Base-by-base conservation (phyloP, 306 rosid genomes). In the Herpetospermum pedunculosum region DNA sequence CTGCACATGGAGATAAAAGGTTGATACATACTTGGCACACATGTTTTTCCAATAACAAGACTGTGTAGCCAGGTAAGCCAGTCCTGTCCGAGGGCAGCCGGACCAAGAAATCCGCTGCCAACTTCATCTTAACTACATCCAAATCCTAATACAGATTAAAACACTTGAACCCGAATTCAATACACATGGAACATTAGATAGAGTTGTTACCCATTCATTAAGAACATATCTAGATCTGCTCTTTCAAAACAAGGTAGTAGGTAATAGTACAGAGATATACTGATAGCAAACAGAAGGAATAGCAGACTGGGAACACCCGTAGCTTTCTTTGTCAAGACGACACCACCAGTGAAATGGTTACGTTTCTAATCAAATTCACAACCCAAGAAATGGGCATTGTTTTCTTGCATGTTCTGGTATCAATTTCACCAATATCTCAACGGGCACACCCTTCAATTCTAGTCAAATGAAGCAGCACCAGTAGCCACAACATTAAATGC, bases 341-440 rank as follows among this genome's bases (percentile, higher is more conserved):
- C 58, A 28, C 74, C 74, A 46, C 41, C 37, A 9, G 57, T 46
- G 41, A 28, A 69, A 44, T 10, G 16, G 74, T 46, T 69, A 46
- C 2, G 74, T 46, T 68, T 25, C 54, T 46, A 69, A 69, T 28
- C 64, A 65, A 84, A 77, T 73, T 92, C 85, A 79, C 84, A 88
- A 72, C 83, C 96, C 95, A 80, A 81, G 92, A 85, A 90, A 79
- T 70, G 92, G 76, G 65, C 95, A 88, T 80, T 92, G 96, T 96
- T 93, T 93, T 88, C 96, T 86, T 12, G 90, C 93, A 50, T 93
- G 98, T 82, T 90, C 97, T 28, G 98, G 98, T 80, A 93, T 83
- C 86, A 93, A 86, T 76, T 90, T 93, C 89, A 80, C 85, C 90
- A 87, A 77, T 50, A 77, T 84, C 87, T 93, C 96, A 4, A 74